Base-by-base conservation (phyloP, 1,284 basidiomycete species). In the Marasmius sp. region DNA sequence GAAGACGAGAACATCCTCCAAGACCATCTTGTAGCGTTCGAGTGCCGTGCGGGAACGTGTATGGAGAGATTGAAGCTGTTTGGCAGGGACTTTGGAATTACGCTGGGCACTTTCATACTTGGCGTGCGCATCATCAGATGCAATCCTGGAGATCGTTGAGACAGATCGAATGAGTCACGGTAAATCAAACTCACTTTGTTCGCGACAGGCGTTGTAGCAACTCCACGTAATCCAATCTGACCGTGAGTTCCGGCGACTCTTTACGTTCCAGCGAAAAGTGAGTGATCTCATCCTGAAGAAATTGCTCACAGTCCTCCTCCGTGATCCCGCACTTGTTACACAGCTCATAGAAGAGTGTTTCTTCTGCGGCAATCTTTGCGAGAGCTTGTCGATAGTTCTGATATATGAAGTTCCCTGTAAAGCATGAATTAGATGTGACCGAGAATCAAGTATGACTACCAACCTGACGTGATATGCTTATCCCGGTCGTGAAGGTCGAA, bases 341-440 rank as follows among this genome's bases (percentile, higher is more conserved):
- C 9, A 27, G 7, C 6, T 38, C 48, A 1, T 64, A 58, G 6
- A 60, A 41, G 11, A 68, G 50, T 0, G 33, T 58, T 0, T 50
- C 33, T 34, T 69, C 64, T 0, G 61, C 57, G 0, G 20, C 9
- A n/a, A 72, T 63, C 43, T 70, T 67, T 9, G 59, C 34, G 12
- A 70, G 57, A 0, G 69, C 68, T 50, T 71, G 69, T 1, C 64
- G 51, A 52, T 73, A 72, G 50, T 75, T 52, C 50, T 14, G 14
- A 14, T 22, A 52, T 8, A 52, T 52, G n/a, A 52, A 52, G 7
- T 52, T 52, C 5, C 12, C 50, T 52, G 47, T n/a, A 16, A 34
- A 52, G 34, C 14, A 22, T 5, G 9, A 34, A 52, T 52, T 16
- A 52, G 50, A n/a, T 22, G 20, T 16, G 34, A 22, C 18, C 18